These are phyloP conservation scores for Alternaria angustiovoidea DNA, from an alignment of 2,329 filamentous ascomycete species.

Conservation along the genomic window DNA sequence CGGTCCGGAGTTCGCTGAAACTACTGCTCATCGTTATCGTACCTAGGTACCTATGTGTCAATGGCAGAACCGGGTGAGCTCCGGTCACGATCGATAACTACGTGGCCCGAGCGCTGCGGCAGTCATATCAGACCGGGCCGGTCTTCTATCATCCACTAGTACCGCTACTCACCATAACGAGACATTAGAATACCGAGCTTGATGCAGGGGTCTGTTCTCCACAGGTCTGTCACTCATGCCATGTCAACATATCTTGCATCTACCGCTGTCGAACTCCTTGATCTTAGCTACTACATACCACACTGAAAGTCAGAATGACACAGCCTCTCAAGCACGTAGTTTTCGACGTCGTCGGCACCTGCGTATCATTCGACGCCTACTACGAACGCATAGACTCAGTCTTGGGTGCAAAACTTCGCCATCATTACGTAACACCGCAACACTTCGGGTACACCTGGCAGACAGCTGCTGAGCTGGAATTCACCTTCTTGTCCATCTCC, in stretches of 20 bases:
- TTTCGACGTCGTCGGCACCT: slow-evolving; percentile 23
- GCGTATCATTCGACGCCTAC: slow-evolving; percentile 22
- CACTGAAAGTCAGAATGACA: slow-evolving; percentile 2
- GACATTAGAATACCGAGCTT: neutral
- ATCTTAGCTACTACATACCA: neutral
- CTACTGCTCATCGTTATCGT: neutral
- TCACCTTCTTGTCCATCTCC: slow-evolving; percentile 22
- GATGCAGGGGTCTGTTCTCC: neutral
- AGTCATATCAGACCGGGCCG: slow-evolving; percentile 5
- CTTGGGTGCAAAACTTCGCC: slow-evolving; percentile 16
- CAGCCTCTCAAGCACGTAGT: slow-evolving; percentile 16
- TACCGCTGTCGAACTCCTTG: neutral
- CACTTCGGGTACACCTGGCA: slow-evolving; percentile 25
- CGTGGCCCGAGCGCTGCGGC: neutral
- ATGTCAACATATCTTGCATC: neutral
- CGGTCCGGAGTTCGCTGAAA: slow-evolving; percentile 1
- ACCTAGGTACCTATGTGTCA: slow-evolving; percentile 4
- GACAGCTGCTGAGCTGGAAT: slow-evolving; percentile 23
- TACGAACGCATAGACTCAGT: slow-evolving; percentile 18
- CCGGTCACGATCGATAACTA: neutral
- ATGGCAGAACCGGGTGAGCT: slow-evolving; percentile 6
- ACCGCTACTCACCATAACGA: neutral
- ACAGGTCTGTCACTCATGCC: neutral
- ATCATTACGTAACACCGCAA: slow-evolving; percentile 12
- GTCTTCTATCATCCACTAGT: neutral